Percentiles rank a stretch among this genome's conserved stretches.
Conservation (phyloP, 139 green algal genomes). For the Chlamydomonas applanata region DNA sequence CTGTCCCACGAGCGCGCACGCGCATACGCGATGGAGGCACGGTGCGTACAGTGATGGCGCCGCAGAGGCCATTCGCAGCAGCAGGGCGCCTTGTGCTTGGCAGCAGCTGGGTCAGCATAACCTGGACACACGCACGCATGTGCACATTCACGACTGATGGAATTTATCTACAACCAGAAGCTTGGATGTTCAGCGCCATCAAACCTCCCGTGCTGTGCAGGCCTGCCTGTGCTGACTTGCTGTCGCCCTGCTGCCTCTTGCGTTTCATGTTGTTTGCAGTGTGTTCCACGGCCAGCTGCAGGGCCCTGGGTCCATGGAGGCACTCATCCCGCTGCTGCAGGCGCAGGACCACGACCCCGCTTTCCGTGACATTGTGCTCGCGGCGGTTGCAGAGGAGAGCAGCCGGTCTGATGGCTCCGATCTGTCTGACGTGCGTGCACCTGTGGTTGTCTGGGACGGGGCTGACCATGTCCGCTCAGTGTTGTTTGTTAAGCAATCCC, state of each 20-base stretch:
- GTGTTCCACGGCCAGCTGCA: slow-evolving; percentile 2
- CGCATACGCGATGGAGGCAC: slow-evolving; percentile 26
- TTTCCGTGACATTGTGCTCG: slow-evolving; percentile 27
- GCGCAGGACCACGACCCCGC: slow-evolving; percentile 29
- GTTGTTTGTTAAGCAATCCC: too few species aligned
- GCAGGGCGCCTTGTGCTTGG: too few species aligned
- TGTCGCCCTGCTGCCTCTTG: too few species aligned
- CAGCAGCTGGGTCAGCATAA: too few species aligned
- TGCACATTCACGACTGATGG: too few species aligned
- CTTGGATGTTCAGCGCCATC: too few species aligned
- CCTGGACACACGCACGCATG: too few species aligned
- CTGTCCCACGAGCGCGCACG: neutral
- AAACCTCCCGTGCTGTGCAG: too few species aligned
- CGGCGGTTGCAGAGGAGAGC: neutral
- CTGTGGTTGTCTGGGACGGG: too few species aligned
- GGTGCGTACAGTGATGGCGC: neutral
- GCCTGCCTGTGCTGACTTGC: too few species aligned
- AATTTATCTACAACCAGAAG: too few species aligned
- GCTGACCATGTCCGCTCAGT: too few species aligned
- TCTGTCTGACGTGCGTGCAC: neutral
- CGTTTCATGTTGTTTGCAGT: neutral
- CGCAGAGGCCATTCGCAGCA: neutral
- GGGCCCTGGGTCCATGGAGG: slow-evolving; percentile 14
- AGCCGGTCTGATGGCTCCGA: neutral
- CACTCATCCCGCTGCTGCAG: slow-evolving; percentile 37